These are phyloP conservation scores for Straminergon stramineum DNA, from an alignment of 225 moss, liverwort and hornwort genomes.

Conservation along the genomic window DNA sequence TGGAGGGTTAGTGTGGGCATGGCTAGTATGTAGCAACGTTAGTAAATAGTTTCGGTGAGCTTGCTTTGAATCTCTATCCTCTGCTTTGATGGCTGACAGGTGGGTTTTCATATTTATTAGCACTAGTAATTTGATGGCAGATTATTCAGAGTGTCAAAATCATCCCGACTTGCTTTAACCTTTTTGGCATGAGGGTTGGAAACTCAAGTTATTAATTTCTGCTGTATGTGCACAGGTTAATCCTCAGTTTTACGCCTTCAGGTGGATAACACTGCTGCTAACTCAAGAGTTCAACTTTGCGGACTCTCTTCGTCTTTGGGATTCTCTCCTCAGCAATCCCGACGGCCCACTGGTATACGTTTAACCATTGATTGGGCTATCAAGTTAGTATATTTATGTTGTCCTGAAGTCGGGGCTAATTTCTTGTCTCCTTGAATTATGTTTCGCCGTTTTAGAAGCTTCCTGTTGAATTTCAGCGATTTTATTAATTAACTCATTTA, in stretches of 20 bases:
- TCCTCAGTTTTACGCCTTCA: constrained; percentile 96
- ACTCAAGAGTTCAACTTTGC: constrained; percentile 84
- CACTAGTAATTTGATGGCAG: not conserved
- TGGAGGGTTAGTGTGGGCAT: not conserved
- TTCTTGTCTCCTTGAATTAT: not conserved
- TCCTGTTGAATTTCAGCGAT: not conserved
- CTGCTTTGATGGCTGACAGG: not conserved
- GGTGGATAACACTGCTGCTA: constrained; percentile 90
- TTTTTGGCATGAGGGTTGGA: not conserved
- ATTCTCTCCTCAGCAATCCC: constrained; percentile 87
- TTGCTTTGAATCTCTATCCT: not conserved
- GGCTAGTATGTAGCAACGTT: not conserved
- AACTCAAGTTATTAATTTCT: not conserved
- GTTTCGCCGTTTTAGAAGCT: not conserved
- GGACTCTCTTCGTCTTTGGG: constrained; percentile 89
- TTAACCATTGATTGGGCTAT: not conserved
- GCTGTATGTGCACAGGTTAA: constrained; percentile 53
- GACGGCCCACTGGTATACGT: constrained; percentile 76
- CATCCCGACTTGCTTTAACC: not conserved
- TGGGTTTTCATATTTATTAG: not conserved
- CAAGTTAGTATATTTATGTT: not conserved
- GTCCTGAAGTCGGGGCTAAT: not conserved
- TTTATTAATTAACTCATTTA: not conserved
- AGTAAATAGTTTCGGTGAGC: not conserved
- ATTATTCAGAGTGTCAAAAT: not conserved